Evolutionary conservation across 352 stramenopile genomes (phyloP).

Genomic region (Pythium dissotocum): DNA sequence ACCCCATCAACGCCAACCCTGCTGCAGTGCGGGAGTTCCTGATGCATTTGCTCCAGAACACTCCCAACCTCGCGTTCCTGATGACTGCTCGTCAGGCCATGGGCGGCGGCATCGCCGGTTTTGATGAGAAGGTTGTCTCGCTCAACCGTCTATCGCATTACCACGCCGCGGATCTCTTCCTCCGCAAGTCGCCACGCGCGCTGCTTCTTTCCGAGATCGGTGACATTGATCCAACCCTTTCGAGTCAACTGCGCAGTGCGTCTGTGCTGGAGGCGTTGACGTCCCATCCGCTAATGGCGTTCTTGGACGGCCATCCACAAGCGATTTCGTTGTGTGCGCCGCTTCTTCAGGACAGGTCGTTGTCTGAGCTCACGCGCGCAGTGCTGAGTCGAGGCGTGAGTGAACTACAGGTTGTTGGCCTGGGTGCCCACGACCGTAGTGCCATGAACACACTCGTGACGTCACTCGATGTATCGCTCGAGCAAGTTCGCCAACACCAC

Average conservation of each 20-base stretch:
- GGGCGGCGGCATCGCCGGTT: slow-evolving; percentile 63
- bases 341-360: slow-evolving; percentile 69
- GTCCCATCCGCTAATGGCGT: slow-evolving; percentile 75
- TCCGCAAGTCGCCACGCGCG: slow-evolving; percentile 72
- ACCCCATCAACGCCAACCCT: slow-evolving; percentile 70
- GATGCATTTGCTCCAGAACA: slow-evolving; percentile 65
- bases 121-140: slow-evolving; percentile 82
- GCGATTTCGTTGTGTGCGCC: slow-evolving; percentile 78
- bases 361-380: slow-evolving; percentile 71
- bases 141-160: slow-evolving; percentile 72
- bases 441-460: slow-evolving; percentile 78
- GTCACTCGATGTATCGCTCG: slow-evolving; percentile 70
- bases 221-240: slow-evolving; percentile 40
- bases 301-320: slow-evolving; percentile 78
- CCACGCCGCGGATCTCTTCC: slow-evolving; percentile 72
- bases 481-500: slow-evolving; percentile 71
- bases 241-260: slow-evolving; percentile 27
- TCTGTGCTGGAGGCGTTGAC: slow-evolving; percentile 65
- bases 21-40: slow-evolving; percentile 60
- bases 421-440: slow-evolving; percentile 66
- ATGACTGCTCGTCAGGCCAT: slow-evolving; percentile 77
- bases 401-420: slow-evolving; percentile 63
- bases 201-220: slow-evolving; percentile 69
- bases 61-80: slow-evolving; percentile 57
- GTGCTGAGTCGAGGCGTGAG: slow-evolving; percentile 70